phyloP scores from a whole-genome alignment of 2,329 filamentous ascomycete genomes.

The Phaeosphaeriaceae sp. region DNA sequence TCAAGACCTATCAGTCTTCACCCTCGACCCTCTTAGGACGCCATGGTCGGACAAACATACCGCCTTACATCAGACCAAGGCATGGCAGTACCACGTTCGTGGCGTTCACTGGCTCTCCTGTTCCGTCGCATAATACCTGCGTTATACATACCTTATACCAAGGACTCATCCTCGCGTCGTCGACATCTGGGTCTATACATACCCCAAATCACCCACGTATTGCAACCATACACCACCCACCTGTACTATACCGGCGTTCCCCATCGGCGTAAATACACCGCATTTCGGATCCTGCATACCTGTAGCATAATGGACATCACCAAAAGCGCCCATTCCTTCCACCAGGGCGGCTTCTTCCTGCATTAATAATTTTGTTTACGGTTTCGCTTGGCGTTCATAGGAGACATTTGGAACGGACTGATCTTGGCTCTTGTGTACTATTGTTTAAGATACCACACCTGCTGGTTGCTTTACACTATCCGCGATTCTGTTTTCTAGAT shows the following conservation, averaged over 20 bases:
- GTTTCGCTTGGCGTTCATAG: not conserved
- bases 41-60: not conserved
- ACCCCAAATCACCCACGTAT: not conserved
- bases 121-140: not conserved
- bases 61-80: not conserved
- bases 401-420: not conserved
- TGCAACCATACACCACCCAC: not conserved
- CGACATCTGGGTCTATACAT: not conserved
- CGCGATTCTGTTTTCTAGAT: not conserved
- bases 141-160: not conserved
- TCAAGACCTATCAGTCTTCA: constrained; percentile 1
- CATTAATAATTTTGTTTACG: constrained; percentile 15
- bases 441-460: not conserved
- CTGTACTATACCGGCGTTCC: constrained; percentile 24
- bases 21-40: not conserved
- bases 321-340: constrained; percentile 9
- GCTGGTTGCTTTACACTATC: not conserved
- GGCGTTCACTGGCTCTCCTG: not conserved
- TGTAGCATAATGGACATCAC: constrained; percentile 17
- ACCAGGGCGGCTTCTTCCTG: constrained; percentile 12
- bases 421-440: not conserved
- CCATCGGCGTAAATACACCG: constrained; percentile 14
- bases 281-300: constrained; percentile 7
- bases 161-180: not conserved
- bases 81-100: not conserved